A percentile compares a stretch with the other conserved stretches of the same genome.
phyloP scores from a whole-genome alignment of 1,284 basidiomycete genomes.

The Apiotrichum laibachii region DNA sequence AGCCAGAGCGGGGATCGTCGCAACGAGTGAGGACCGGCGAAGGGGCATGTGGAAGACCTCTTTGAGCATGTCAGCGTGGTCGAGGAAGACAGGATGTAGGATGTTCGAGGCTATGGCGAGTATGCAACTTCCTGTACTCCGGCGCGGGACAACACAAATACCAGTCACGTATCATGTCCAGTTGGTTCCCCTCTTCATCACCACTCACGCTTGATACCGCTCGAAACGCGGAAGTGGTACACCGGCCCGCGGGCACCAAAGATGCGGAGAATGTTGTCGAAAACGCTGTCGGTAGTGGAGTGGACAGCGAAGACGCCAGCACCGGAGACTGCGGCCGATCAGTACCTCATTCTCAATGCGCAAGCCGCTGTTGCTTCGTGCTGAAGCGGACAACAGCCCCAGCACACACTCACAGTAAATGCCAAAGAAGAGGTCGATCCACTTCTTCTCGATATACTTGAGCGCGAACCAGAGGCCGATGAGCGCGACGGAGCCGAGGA shows the following conservation, averaged over 20 bases:
- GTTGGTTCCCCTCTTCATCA: no score
- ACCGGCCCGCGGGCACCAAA: slow-evolving; percentile 24
- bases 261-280: slow-evolving; percentile 26
- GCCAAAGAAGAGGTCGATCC: slow-evolving; percentile 60
- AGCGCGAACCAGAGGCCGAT: slow-evolving; percentile 40
- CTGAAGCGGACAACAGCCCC: background rate
- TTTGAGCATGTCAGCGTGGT: slow-evolving; percentile 23
- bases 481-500: slow-evolving; percentile 46
- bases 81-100: no score
- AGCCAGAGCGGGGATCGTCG: slow-evolving; percentile 64
- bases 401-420: slow-evolving; percentile 62
- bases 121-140: no score
- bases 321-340: slow-evolving; percentile 30
- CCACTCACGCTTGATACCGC: slow-evolving; percentile 44
- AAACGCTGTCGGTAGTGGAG: slow-evolving; percentile 40
- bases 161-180: no score
- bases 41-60: slow-evolving; percentile 49
- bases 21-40: slow-evolving; percentile 56
- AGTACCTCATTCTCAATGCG: no score
- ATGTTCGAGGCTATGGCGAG: background rate
- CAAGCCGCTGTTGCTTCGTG: no score
- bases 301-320: slow-evolving; percentile 48
- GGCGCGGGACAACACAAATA: no score
- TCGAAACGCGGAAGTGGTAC: slow-evolving; percentile 46
- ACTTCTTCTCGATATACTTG: slow-evolving; percentile 71